A percentile compares a stretch with the other conserved stretches of the same genome.
Evolutionary conservation across 805 yeast species (phyloP).

Genomic region (Torulaspora franciscae): DNA sequence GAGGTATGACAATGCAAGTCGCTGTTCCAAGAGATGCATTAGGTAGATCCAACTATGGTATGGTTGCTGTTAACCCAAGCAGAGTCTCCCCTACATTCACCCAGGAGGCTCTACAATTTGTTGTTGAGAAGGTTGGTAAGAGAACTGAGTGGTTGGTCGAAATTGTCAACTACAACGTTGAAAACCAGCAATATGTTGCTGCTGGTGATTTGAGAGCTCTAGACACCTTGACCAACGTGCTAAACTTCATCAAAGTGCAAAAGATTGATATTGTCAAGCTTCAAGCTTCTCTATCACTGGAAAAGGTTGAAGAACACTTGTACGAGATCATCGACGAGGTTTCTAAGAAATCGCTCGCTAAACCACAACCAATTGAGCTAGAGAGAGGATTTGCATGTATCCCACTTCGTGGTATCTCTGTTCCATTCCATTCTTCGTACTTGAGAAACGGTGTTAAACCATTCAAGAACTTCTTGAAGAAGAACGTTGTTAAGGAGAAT

Average conservation of each 20-base stretch:
- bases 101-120: conserved; percentile 91
- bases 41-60: conserved; percentile 98
- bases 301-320: conserved; percentile 84
- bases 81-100: conserved; percentile 83
- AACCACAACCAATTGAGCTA: conserved; percentile 94
- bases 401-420: conserved; percentile 98
- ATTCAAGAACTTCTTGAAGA: conserved; percentile 93
- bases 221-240: conserved; percentile 87
- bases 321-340: conserved; percentile 84
- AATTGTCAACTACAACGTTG: conserved; percentile 97
- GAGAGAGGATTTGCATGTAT: conserved; percentile 98
- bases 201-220: conserved; percentile 98
- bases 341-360: conserved; percentile 70
- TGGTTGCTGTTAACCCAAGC: conserved; percentile 97
- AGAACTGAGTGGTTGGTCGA: conserved; percentile 92
- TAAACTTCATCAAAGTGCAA: conserved; percentile 89
- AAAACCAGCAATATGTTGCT: conserved; percentile 95
- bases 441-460: conserved; percentile 98
- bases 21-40: conserved; percentile 95
- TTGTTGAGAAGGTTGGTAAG: conserved; percentile 78
- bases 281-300: conserved; percentile 75
- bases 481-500: conserved; percentile 91
- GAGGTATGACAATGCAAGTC: conserved; percentile 99
- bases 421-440: conserved; percentile 99
- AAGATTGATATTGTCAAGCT: conserved; percentile 89